Percentiles rank a stretch among this genome's conserved stretches.
Conservation (phyloP, 2,329 filamentous ascomycete species). For the Decorospora gaudefroyi region DNA sequence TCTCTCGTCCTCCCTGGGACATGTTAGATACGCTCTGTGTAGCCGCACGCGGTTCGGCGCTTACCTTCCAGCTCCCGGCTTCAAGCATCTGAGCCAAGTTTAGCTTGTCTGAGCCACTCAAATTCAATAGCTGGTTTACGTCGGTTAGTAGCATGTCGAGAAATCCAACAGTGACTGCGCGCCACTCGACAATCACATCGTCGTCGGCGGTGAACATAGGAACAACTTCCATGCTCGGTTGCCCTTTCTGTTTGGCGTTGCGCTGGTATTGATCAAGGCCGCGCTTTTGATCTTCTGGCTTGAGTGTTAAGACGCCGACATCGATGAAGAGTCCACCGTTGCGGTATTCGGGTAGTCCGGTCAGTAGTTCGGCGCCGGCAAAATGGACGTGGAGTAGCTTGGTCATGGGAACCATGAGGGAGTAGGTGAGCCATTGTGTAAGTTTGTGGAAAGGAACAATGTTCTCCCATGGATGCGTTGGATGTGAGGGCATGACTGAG, state of each 20-base stretch:
- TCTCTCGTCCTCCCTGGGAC: slow-evolving; percentile 85
- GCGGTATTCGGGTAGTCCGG: slow-evolving; percentile 87
- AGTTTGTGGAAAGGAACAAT: slow-evolving; percentile 89
- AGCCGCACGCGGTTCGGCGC: slow-evolving; percentile 25
- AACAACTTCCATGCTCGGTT: slow-evolving; percentile 72
- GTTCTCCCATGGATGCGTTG: slow-evolving; percentile 72
- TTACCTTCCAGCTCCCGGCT: slow-evolving; percentile 96
- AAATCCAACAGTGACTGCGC: slow-evolving; percentile 74
- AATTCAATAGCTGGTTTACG: slow-evolving; percentile 68
- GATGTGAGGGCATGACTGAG: slow-evolving; percentile 76
- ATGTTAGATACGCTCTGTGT: neutral
- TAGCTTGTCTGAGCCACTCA: slow-evolving; percentile 71
- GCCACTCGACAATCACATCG: slow-evolving; percentile 80
- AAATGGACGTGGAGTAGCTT: slow-evolving; percentile 80
- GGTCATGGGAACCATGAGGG: slow-evolving; percentile 88
- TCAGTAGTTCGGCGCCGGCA: slow-evolving; percentile 79
- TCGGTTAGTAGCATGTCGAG: slow-evolving; percentile 71
- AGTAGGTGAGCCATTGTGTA: slow-evolving; percentile 93
- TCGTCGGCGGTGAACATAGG: slow-evolving; percentile 74
- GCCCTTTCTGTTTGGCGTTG: slow-evolving; percentile 72
- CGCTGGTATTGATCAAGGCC: slow-evolving; percentile 71
- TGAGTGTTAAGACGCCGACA: slow-evolving; percentile 78
- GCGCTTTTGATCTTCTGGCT: slow-evolving; percentile 68
- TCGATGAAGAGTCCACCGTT: slow-evolving; percentile 90
- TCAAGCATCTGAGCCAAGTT: slow-evolving; percentile 87